These are phyloP conservation scores for Halophytophthora batemanensis DNA, from an alignment of 352 stramenopile species.

Conservation along the genomic window DNA sequence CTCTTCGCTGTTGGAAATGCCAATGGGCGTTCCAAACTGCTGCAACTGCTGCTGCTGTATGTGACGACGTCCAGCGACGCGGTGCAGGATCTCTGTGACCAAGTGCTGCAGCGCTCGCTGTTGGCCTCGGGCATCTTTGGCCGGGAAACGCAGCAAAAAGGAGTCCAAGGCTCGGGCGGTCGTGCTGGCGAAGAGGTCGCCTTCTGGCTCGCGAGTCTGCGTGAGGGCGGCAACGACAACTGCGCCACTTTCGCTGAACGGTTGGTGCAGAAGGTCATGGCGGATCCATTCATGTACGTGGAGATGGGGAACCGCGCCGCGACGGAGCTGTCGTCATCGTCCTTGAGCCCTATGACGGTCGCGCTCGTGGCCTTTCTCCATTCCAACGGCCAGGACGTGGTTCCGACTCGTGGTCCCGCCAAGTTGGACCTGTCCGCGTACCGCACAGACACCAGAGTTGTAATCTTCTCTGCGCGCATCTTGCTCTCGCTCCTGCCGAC, in stretches of 20 bases:
- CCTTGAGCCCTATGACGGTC: conserved; percentile 42
- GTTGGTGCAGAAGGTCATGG: conserved; percentile 37
- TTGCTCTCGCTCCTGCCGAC: conserved; percentile 36
- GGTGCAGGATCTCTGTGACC: conserved; percentile 37
- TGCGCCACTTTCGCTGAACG: conserved; percentile 50
- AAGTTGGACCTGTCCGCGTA: conserved; percentile 16
- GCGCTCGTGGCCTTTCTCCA: conserved; percentile 53
- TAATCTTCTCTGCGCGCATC: conserved; percentile 40
- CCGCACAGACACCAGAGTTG: conserved; percentile 23
- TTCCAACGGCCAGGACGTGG: background rate
- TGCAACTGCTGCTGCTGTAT: conserved; percentile 63
- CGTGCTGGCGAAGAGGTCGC: conserved; percentile 47
- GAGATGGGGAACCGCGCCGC: conserved; percentile 20
- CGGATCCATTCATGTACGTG: conserved; percentile 50
- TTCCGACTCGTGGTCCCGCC: background rate
- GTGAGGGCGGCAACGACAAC: conserved; percentile 19
- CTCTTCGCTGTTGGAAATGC: conserved; percentile 30
- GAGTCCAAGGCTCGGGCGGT: conserved; percentile 5
- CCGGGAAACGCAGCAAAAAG: conserved; percentile 6
- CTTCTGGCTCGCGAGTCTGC: conserved; percentile 67
- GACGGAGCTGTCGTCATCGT: conserved; percentile 11
- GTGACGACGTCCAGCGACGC: conserved; percentile 31
- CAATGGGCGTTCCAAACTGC: conserved; percentile 44
- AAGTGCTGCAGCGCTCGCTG: conserved; percentile 58
- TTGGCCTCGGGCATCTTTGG: conserved; percentile 59